Percentiles rank a stretch among this genome's conserved stretches.
These are phyloP conservation scores for Paraglomus brasilianum DNA, from an alignment of 192 early-diverging fungal genomes.

Conservation along the genomic window DNA sequence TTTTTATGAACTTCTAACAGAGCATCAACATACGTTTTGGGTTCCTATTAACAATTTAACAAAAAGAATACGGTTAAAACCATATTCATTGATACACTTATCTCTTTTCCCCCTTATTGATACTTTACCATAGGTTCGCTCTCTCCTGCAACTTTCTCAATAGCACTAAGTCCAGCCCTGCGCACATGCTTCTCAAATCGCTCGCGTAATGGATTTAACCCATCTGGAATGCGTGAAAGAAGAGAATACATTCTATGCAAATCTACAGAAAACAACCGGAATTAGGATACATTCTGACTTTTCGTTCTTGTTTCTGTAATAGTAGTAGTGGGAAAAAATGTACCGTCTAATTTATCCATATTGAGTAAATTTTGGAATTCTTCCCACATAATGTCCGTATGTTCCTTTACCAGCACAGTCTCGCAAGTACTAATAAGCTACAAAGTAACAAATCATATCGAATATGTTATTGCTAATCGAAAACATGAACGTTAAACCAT, in stretches of 20 bases:
- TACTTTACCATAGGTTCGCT: conserved; percentile 27
- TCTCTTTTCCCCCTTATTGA: not conserved
- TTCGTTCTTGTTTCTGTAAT: not conserved
- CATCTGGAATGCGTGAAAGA: conserved; percentile 75
- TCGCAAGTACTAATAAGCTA: conserved; percentile 80
- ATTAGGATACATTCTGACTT: not conserved
- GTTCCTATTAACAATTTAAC: conserved; percentile 47
- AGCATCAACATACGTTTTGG: conserved; percentile 84
- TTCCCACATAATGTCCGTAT: conserved; percentile 78
- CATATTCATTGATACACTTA: not conserved
- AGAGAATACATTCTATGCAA: conserved; percentile 85
- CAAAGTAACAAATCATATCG: not conserved
- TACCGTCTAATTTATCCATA: conserved; percentile 76
- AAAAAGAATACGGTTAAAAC: conserved; percentile 8
- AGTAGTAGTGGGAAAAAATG: not conserved
- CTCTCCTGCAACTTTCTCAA: conserved; percentile 70
- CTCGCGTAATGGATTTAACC: conserved; percentile 75
- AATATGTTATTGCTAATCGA: no score
- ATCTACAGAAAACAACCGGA: conserved; percentile 41
- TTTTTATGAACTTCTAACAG: conserved; percentile 85
- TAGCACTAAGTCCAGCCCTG: conserved; percentile 73
- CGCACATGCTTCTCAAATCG: conserved; percentile 78
- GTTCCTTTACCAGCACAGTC: conserved; percentile 81
- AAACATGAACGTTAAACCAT: no score
- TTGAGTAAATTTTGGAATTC: conserved; percentile 91